These are phyloP conservation scores for Phytophthora pistaciae DNA, from an alignment of 352 stramenopile genomes.

Conservation along the genomic window DNA sequence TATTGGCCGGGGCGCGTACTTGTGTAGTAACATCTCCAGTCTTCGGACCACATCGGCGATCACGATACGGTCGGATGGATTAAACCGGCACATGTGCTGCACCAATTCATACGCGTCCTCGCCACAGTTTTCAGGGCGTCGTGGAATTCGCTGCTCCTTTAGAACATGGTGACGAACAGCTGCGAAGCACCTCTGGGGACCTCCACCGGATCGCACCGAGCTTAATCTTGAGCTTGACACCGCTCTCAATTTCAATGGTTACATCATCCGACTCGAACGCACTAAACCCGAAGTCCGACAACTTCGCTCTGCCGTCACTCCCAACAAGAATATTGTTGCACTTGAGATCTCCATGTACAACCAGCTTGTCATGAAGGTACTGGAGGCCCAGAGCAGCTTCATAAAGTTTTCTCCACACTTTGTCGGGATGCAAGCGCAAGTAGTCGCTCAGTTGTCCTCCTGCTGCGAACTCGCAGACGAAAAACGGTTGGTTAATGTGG, in stretches of 20 bases:
- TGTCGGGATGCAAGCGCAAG: not conserved
- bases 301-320: not conserved
- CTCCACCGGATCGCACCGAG: conserved; percentile 15
- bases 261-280: not conserved
- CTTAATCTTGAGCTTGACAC: not conserved
- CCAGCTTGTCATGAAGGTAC: conserved; percentile 9
- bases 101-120: conserved; percentile 20
- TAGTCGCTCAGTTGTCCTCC: conserved; percentile 11
- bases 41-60: not conserved
- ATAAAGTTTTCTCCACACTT: conserved; percentile 15
- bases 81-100: conserved; percentile 15
- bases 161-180: conserved; percentile 12
- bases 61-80: not conserved
- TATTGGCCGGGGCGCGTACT: not conserved
- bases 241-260: not conserved
- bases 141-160: conserved; percentile 6
- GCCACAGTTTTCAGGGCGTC: conserved; percentile 14
- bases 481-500: conserved; percentile 10
- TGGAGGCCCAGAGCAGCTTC: conserved; percentile 14
- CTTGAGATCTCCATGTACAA: conserved; percentile 10
- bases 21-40: not conserved
- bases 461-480: conserved; percentile 17
- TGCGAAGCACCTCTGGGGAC: conserved; percentile 13
- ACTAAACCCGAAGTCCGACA: not conserved
- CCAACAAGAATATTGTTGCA: conserved; percentile 6